Base-by-base conservation (phyloP, 345 rosid genomes). In the Durio zibethinus region DNA sequence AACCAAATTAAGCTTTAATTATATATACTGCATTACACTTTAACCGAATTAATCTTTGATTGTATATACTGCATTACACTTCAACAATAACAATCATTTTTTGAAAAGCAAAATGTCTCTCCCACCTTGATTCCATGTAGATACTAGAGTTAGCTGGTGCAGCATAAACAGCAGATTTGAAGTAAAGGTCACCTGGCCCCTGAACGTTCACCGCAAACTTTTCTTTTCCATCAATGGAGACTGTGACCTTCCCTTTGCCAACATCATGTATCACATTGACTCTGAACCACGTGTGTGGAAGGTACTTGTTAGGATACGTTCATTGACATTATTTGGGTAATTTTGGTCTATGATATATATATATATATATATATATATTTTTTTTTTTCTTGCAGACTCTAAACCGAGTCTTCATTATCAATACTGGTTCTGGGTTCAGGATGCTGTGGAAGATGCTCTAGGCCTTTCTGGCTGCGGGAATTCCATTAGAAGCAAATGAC, bases 381-480 rank as follows among this genome's bases (percentile, higher is more conserved):
- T n/a, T n/a, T n/a, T n/a, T n/a, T n/a, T n/a, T n/a, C 31, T 35
- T 4, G 65, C 88, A 90, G 94, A 86, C 86, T 0, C 47, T 89
- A 59, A 77, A 86, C 72, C 76, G 76, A 33, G 88, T 89, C 50
- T 86, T 86, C 82, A 85, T 89, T 63, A 80, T 89, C 77, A 90
- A 90, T 79, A 88, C 92, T 53, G 91, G 92, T 18, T 85, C 89
- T 1, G 92, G 88, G 53, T 89, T 90, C 77, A 81, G 53, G 80
- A 84, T 87, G 89, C 86, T 90, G 23, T 90, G 92, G 91, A 89
- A 89, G 82, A 88, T 79, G 25, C 47, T 89, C 48, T 85, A 71
- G 85, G 82, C 87, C 31, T 87, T 89, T 82, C 83, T 86, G 35
- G 92, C 89, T 62, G 79, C 76, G n/a, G n/a, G n/a, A n/a, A n/a